Evolutionary conservation across 176 grass and related monocot genomes (phyloP).

Genomic region (Dactylis glomerata): DNA sequence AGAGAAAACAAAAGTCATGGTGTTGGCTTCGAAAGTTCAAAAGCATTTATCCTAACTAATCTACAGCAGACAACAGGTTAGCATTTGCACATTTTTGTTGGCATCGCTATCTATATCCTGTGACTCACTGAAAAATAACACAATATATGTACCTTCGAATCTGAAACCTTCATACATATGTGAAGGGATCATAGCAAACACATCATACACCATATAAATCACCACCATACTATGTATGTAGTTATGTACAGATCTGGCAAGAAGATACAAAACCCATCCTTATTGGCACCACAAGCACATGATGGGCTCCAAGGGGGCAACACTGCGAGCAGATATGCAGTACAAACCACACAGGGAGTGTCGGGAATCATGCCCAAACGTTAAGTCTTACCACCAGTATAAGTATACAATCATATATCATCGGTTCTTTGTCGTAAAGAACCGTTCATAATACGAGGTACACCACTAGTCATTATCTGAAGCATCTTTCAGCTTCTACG

Average conservation of each 20-base stretch:
- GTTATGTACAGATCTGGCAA: constrained; percentile 31
- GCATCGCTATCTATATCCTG: background rate
- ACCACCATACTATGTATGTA: constrained; percentile 19
- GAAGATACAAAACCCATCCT: constrained; percentile 25
- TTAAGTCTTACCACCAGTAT: constrained; percentile 30
- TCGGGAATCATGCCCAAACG: constrained; percentile 20
- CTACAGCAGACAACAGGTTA: too few relatives aligned
- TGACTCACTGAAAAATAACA: background rate
- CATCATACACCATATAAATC: constrained; percentile 5
- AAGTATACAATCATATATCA: constrained; percentile 39
- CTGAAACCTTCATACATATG: background rate
- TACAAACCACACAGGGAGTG: constrained; percentile 4
- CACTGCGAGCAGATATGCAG: constrained; percentile 17
- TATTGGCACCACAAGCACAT: constrained; percentile 26
- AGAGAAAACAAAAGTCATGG: too few relatives aligned
- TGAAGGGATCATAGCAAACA: constrained; percentile 13
- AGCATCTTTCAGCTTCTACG: constrained; percentile 33
- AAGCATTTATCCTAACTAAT: too few relatives aligned
- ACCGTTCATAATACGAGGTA: constrained; percentile 4
- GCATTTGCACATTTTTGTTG: background rate
- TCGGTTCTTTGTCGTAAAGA: constrained; percentile 44
- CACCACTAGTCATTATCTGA: constrained; percentile 5
- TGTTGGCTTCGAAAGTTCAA: too few relatives aligned
- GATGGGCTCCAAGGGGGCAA: constrained; percentile 22
- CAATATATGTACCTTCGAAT: background rate